Percentiles rank a stretch among this genome's conserved stretches.
These are phyloP conservation scores for Fusarium poae DNA, from an alignment of 2,329 filamentous ascomycete genomes.

Conservation along the genomic window DNA sequence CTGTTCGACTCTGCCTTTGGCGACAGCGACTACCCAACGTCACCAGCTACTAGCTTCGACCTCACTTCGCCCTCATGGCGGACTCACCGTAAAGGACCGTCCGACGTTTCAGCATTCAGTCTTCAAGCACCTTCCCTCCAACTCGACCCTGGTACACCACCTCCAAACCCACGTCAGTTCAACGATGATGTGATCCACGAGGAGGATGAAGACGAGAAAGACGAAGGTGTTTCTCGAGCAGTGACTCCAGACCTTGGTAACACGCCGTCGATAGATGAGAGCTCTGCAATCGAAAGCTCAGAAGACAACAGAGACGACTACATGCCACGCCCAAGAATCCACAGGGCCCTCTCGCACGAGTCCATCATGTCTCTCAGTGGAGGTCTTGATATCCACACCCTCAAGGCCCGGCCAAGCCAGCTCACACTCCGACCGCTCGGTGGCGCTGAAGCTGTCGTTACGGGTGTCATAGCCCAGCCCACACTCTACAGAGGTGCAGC, in stretches of 20 bases:
- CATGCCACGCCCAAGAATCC: slow-evolving; percentile 63
- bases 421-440: slow-evolving; percentile 70
- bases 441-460: slow-evolving; percentile 67
- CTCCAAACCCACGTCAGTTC: slow-evolving; percentile 40
- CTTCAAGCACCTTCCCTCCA: slow-evolving; percentile 57
- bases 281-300: slow-evolving; percentile 52
- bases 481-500: slow-evolving; percentile 63
- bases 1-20: slow-evolving; percentile 79
- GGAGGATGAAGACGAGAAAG: slow-evolving; percentile 54
- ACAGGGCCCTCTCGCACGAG: slow-evolving; percentile 82
- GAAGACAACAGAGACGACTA: slow-evolving; percentile 53
- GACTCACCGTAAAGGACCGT: slow-evolving; percentile 67
- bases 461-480: slow-evolving; percentile 70
- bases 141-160: slow-evolving; percentile 53
- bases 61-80: slow-evolving; percentile 73
- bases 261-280: slow-evolving; percentile 52
- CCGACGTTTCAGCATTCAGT: slow-evolving; percentile 67
- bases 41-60: slow-evolving; percentile 81
- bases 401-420: slow-evolving; percentile 81
- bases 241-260: slow-evolving; percentile 47
- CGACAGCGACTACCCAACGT: slow-evolving; percentile 78
- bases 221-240: slow-evolving; percentile 37
- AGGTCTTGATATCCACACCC: slow-evolving; percentile 89
- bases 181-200: slow-evolving; percentile 54
- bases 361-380: slow-evolving; percentile 89